phyloP scores from a whole-genome alignment of 345 rosid species.

The Heritiera littoralis region DNA sequence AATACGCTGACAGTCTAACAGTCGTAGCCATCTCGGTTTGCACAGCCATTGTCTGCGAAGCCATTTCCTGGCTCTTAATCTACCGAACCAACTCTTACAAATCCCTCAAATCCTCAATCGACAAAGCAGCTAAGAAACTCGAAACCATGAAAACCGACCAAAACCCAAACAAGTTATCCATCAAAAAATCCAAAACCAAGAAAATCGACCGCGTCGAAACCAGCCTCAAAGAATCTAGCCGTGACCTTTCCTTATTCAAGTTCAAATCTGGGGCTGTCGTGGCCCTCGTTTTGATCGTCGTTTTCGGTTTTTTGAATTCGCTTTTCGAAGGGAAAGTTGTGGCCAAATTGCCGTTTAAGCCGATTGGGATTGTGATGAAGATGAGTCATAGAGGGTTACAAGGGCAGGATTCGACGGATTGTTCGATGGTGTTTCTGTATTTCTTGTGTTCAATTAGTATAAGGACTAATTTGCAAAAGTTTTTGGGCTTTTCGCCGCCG shows the following conservation, averaged over 20 bases:
- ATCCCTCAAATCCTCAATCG: constrained; percentile 89
- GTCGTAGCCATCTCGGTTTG: constrained; percentile 88
- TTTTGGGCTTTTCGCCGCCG: constrained; percentile 84
- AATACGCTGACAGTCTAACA: constrained; percentile 82
- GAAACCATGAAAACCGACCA: constrained; percentile 86
- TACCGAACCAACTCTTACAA: constrained; percentile 95
- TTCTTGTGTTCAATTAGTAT: constrained; percentile 86
- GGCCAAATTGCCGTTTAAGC: constrained; percentile 86
- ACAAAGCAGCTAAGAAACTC: constrained; percentile 93
- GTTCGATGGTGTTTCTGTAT: constrained; percentile 92
- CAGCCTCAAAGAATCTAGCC: constrained; percentile 86
- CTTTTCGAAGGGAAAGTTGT: constrained; percentile 94
- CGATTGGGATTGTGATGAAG: constrained; percentile 76
- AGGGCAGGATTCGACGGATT: constrained; percentile 84
- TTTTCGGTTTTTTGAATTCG: constrained; percentile 85
- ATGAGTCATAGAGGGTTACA: constrained; percentile 91
- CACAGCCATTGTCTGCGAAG: constrained; percentile 91
- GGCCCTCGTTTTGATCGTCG: constrained; percentile 85
- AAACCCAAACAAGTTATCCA: constrained; percentile 44
- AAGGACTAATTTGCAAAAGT: constrained; percentile 61
- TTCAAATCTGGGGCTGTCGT: constrained; percentile 99
- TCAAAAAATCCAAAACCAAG: constrained; percentile 84
- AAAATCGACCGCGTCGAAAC: constrained; percentile 96
- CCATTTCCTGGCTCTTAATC: constrained; percentile 93
- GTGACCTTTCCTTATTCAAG: constrained; percentile 96